Conservation (phyloP, 2,329 filamentous ascomycete species). For the Pseudogymnoascus sp. region DNA sequence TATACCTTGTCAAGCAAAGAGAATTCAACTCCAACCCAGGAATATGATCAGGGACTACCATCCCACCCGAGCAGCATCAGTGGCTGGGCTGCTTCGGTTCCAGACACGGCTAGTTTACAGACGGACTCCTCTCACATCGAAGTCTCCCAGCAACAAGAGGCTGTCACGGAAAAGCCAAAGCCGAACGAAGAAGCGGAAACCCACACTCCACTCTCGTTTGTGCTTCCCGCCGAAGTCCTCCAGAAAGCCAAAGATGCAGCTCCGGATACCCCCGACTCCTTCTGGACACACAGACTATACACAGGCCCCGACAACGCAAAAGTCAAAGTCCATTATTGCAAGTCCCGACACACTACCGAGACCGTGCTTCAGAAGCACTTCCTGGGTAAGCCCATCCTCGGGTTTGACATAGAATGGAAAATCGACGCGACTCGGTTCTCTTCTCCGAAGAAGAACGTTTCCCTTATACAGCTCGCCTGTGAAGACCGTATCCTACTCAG, state of each 20-base stretch:
- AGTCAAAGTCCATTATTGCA: constrained; percentile 73
- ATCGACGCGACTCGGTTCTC: constrained; percentile 38
- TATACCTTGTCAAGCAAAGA: background rate
- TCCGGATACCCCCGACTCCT: constrained; percentile 42
- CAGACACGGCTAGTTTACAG: background rate
- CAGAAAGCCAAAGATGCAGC: constrained; percentile 41
- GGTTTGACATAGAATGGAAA: constrained; percentile 87
- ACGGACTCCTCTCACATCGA: background rate
- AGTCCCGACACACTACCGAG: constrained; percentile 59
- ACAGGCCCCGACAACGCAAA: constrained; percentile 44
- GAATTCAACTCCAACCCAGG: background rate
- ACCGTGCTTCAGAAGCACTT: constrained; percentile 58
- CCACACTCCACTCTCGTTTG: constrained; percentile 35
- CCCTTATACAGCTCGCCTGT: constrained; percentile 75
- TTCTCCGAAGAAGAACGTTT: constrained; percentile 61
- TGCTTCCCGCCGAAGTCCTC: constrained; percentile 41
- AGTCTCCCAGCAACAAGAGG: background rate
- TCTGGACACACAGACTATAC: constrained; percentile 65
- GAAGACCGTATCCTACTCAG: constrained; percentile 72
- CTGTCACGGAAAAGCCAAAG: constrained; percentile 18
- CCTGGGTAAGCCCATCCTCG: constrained; percentile 60
- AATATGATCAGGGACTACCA: background rate
- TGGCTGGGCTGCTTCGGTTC: background rate
- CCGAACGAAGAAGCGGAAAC: constrained; percentile 29
- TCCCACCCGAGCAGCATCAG: background rate